phyloP scores from a whole-genome alignment of 2,329 filamentous ascomycete genomes.

The Xylariomycetidae sp. region DNA sequence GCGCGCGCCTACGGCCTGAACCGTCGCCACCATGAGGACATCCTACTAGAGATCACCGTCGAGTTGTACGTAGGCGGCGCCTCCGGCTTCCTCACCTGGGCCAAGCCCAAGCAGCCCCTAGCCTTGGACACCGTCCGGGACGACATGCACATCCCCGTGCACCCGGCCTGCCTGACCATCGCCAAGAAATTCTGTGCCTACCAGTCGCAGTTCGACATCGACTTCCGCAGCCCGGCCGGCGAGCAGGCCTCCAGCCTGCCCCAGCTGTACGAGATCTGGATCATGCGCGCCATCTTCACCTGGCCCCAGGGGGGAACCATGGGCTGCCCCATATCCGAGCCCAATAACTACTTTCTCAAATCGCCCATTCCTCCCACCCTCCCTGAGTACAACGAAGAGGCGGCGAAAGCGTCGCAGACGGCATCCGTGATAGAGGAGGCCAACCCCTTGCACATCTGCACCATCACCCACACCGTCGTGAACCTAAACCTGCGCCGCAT shows the following conservation, averaged over 20 bases:
- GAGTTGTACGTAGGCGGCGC: conserved; percentile 8
- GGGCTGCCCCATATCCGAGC: conserved; percentile 8
- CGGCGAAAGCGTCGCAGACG: too few relatives aligned
- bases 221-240: conserved; percentile 9
- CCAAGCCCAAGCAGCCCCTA: neutral
- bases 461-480: conserved; percentile 4
- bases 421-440: too few relatives aligned
- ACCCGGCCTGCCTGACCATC: conserved; percentile 11
- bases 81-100: neutral
- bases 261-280: conserved; percentile 21
- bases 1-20: neutral
- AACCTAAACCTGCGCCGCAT: conserved; percentile 6
- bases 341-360: conserved; percentile 9
- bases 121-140: neutral
- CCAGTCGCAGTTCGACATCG: conserved; percentile 7
- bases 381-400: too few relatives aligned
- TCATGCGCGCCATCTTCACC: conserved; percentile 16
- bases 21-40: neutral
- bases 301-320: conserved; percentile 16
- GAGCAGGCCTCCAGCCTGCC: conserved; percentile 13
- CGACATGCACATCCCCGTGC: conserved; percentile 16
- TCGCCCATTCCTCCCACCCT: too few relatives aligned
- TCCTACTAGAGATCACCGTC: conserved; percentile 3
- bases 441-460: conserved; percentile 1
- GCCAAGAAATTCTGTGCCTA: conserved; percentile 11